Base-by-base conservation (phyloP, 257 asterid genomes). In the Primulina eburnea region DNA sequence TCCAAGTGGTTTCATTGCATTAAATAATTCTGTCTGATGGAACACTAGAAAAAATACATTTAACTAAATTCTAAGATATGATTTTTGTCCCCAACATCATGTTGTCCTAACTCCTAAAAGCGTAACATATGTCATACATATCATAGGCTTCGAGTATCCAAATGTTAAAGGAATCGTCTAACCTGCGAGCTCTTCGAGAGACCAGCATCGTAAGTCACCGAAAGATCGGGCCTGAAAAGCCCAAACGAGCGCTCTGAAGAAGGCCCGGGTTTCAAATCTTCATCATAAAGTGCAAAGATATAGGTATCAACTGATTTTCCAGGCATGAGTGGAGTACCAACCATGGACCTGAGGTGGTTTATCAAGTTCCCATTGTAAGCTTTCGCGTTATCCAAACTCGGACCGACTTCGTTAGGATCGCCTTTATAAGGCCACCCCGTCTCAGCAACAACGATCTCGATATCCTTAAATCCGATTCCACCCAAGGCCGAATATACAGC, bases 371-470 rank as follows among this genome's bases (percentile, higher is more conserved):
- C 95, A 7, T 91, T 91, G 68, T 91, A 94, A n/a, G 92, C 96
- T 80, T 84, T 89, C 12, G 99, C 97, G 65, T 77, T 89, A 52
- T 85, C 97, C 78, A 89, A 4, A 76, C 82, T 82, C 0, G 96
- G 80, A 37, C 99, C 99, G n/a, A 79, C 86, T 83, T 94, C 97
- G 21, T 70, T 89, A 4, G 96, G 72, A n/a, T 89, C 99, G 7
- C 99, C 99, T 82, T 85, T 86, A 35, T 89, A 91, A 79, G 99
- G 95, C 99, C 99, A 94, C 50, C 99, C 99, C 10, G 99, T 94
- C 92, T 94, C 97, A 21, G 99, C 97, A 47, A 94, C 93, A 60
- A 85, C 99, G 71, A 94, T 88, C 83, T 94, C 97, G 9, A 89
- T 80, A 59, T 94, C 97, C 75, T 85, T 79, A 62, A 84, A 91